Evolutionary conservation across 306 rosid species (phyloP).

Genomic region (Trifolium dubium): DNA sequence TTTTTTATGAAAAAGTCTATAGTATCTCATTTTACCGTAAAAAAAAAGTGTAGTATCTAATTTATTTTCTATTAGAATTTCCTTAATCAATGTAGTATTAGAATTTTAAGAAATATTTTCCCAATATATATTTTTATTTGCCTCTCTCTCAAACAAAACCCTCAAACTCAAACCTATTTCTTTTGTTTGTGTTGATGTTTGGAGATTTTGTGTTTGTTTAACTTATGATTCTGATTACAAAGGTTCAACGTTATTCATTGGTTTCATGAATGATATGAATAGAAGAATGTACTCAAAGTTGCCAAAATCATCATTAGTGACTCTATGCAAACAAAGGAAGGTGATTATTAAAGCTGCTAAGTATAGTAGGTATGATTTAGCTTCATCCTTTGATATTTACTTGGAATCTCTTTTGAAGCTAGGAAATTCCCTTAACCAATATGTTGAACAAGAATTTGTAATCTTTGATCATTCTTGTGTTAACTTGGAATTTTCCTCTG

Average conservation of each 20-base stretch:
- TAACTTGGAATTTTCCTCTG: constrained; percentile 16
- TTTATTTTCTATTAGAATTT: neutral
- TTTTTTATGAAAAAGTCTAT: neutral
- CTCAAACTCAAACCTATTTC: neutral
- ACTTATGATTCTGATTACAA: too few relatives aligned
- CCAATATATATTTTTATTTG: neutral
- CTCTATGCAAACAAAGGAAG: constrained; percentile 44
- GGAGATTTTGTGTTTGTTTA: neutral
- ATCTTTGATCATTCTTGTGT: constrained; percentile 14
- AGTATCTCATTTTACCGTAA: neutral
- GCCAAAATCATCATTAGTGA: constrained; percentile 36
- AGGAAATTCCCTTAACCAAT: constrained; percentile 42
- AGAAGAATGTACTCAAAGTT: constrained; percentile 16
- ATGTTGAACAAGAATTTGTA: constrained; percentile 41
- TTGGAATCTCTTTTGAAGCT: constrained; percentile 41
- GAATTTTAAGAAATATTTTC: neutral
- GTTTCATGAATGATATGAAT: too few relatives aligned
- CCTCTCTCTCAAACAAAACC: neutral
- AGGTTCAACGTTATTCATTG: neutral
- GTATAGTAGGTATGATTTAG: constrained; percentile 40
- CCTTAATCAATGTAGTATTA: too few relatives aligned
- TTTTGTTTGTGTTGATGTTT: neutral
- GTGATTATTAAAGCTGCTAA: constrained; percentile 34
- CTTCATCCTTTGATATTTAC: constrained; percentile 32
- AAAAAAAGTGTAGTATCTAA: neutral